Percentiles rank a stretch among this genome's conserved stretches.
phyloP scores from a whole-genome alignment of 108 stramenopile species.

The Ochromonas danica region DNA sequence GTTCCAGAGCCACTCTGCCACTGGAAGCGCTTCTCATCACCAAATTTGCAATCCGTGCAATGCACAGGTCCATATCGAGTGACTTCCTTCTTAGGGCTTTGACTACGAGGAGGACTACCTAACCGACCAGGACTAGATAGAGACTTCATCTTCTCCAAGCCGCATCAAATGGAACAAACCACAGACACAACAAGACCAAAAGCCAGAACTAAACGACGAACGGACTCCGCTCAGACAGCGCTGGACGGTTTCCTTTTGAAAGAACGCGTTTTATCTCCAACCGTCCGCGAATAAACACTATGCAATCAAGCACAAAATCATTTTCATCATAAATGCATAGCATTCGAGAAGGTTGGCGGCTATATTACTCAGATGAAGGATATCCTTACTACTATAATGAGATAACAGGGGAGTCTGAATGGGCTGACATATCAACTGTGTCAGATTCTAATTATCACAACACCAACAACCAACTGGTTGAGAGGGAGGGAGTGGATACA shows the following conservation, averaged over 20 bases:
- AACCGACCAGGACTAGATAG: no score
- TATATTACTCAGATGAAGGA: constrained; percentile 33
- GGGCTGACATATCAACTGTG: constrained; percentile 21
- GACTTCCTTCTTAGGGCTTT: background rate
- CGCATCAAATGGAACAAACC: no score
- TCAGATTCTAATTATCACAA: background rate
- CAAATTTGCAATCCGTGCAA: constrained; percentile 4
- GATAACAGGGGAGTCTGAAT: constrained; percentile 28
- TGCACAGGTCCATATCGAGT: constrained; percentile 17
- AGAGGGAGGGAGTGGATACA: no score
- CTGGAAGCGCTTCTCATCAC: constrained; percentile 10
- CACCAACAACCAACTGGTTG: background rate
- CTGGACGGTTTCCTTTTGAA: no score
- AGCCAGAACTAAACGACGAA: no score
- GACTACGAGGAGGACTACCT: background rate
- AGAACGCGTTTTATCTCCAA: no score
- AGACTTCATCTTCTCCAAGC: no score
- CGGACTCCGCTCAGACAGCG: no score
- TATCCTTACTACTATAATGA: constrained; percentile 35
- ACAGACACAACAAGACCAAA: no score
- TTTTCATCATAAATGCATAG: no score
- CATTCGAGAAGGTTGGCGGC: constrained; percentile 19
- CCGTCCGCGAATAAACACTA: no score
- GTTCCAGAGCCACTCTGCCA: background rate
- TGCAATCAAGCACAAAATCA: no score